These are phyloP conservation scores for Babesia bigemina DNA, from an alignment of 169 alveolate genomes.

Conservation along the genomic window DNA sequence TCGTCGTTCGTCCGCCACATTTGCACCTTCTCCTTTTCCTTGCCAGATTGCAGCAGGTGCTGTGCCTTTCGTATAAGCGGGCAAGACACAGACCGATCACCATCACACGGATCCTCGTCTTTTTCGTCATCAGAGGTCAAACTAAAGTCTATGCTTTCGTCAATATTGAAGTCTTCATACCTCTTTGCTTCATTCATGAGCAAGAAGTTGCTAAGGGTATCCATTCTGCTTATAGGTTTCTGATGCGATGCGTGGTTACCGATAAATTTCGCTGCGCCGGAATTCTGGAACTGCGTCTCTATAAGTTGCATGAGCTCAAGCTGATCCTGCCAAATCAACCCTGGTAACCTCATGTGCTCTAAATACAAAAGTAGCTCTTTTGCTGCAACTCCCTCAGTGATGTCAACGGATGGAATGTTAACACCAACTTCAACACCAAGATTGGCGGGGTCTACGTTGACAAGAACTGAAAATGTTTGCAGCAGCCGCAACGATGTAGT, in stretches of 20 bases:
- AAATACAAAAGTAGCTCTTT: constrained; percentile 49
- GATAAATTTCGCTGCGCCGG: constrained; percentile 5
- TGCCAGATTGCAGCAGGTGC: constrained; percentile 7
- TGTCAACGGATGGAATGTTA: background rate
- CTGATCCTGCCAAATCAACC: constrained; percentile 56
- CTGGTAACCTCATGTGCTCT: constrained; percentile 56
- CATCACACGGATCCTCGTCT: background rate
- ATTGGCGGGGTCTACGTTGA: background rate
- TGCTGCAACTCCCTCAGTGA: constrained; percentile 1
- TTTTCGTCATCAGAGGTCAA: constrained; percentile 1
- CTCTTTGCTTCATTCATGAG: background rate
- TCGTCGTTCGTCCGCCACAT: constrained; percentile 16
- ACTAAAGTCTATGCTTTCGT: constrained; percentile 19
- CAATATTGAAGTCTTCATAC: background rate
- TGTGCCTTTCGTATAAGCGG: constrained; percentile 31
- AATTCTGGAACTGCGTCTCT: constrained; percentile 6
- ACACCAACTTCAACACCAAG: constrained; percentile 1
- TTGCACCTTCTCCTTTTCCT: background rate
- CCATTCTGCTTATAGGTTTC: background rate
- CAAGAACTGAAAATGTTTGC: constrained; percentile 16
- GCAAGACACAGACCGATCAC: background rate
- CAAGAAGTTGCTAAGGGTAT: constrained; percentile 20
- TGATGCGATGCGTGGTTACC: background rate
- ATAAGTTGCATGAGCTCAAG: constrained; percentile 41
- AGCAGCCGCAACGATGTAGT: constrained; percentile 8